Base-by-base conservation (phyloP, 768 basidiomycete species). In the Xanthoconium purpureum region DNA sequence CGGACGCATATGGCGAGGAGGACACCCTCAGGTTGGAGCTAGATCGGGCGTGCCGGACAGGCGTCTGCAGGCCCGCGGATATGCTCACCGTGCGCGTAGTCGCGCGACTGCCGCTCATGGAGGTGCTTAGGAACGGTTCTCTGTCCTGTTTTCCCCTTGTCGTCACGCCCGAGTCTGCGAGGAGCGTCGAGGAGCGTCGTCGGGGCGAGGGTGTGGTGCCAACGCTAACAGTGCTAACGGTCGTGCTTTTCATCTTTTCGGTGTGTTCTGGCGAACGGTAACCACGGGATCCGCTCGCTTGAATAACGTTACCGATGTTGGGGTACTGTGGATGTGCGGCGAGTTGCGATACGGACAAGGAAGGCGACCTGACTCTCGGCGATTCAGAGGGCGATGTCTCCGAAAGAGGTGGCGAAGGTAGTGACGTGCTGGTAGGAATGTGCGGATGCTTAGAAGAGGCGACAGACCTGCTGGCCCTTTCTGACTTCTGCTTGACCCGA, bases 131-230 rank as follows among this genome's bases (percentile, higher is more conserved):
- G 17, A 57, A 37, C 14, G 36, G 50, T 15, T 33, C 58, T 15
- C 36, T 6, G 13, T 51, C 50, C 1, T 33, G 43, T 43, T 45
- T 63, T 33, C 58, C 52, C 24, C 15, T 60, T 58, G 45, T 57
- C 57, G 48, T n/a, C 50, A 36, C 28, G 7, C 45, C 29, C 44
- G 36, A 3, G 3, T 54, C 62, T 8, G 61, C 6, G 5, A 64
- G 55, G 7, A 73, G 33, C 18, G 70, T 73, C 47, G 64, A 59
- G 12, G 70, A 71, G 5, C 71, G 71, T 48, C 56, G 63, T 14
- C 71, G 54, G 18, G 57, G 13, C 1, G 47, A 18, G 6, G 55
- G 50, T 3, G 29, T 6, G 12, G 12, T 24, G 5, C 70, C 68
- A 4, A 71, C 61, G 32, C 58, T 69, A 6, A 72, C 69, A 7